Percentiles rank a stretch among this genome's conserved stretches.
phyloP scores from a whole-genome alignment of 2,329 filamentous ascomycete species.

The Colletotrichum sp. region DNA sequence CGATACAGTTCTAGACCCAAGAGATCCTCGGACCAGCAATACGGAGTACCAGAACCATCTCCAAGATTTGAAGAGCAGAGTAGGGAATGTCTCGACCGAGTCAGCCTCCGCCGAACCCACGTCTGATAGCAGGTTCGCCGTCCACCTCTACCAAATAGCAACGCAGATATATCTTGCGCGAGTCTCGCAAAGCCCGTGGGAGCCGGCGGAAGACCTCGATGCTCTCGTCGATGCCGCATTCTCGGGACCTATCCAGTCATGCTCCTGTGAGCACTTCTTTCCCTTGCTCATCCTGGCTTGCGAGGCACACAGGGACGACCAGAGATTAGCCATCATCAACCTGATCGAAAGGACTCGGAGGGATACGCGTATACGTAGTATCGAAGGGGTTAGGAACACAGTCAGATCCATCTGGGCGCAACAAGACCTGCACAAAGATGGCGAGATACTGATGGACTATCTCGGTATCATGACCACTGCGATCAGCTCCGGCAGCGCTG shows the following conservation, averaged over 20 bases:
- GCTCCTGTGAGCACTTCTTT: slow-evolving; percentile 36
- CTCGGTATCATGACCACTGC: slow-evolving; percentile 25
- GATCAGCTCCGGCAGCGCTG: neutral
- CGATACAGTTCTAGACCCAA: neutral
- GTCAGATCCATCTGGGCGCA: slow-evolving; percentile 38
- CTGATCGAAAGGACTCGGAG: slow-evolving; percentile 31
- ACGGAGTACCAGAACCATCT: neutral
- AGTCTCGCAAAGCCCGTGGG: slow-evolving; percentile 25
- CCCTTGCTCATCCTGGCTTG: slow-evolving; percentile 38
- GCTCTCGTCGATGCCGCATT: neutral
- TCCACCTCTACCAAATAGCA: neutral
- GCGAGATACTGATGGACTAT: slow-evolving; percentile 34
- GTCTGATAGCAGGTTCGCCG: neutral
- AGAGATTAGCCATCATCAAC: slow-evolving; percentile 31
- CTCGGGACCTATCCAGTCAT: slow-evolving; percentile 24
- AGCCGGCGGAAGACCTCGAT: slow-evolving; percentile 24
- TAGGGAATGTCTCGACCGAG: neutral
- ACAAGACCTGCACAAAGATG: slow-evolving; percentile 35
- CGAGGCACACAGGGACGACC: slow-evolving; percentile 37
- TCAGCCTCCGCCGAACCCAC: neutral
- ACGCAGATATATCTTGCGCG: neutral
- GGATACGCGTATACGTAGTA: slow-evolving; percentile 25
- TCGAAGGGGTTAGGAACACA: slow-evolving; percentile 24
- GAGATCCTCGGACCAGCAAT: neutral
- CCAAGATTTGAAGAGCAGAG: neutral